These are phyloP conservation scores for Russula sp. DNA, from an alignment of 768 basidiomycete species.

Conservation along the genomic window DNA sequence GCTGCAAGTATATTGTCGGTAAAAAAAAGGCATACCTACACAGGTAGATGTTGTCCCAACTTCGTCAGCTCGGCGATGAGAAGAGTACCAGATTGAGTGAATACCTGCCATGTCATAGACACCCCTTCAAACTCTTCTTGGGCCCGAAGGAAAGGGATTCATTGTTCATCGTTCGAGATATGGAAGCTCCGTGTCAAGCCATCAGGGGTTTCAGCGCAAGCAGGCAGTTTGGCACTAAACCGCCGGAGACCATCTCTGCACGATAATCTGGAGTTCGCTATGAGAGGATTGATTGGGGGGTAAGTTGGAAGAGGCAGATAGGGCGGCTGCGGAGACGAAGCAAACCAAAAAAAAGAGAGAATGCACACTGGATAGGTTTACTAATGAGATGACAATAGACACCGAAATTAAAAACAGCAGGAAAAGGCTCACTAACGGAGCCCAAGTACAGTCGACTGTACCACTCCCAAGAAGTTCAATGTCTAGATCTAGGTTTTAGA, in stretches of 20 bases:
- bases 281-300: neutral
- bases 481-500: constrained; percentile 11
- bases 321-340: neutral
- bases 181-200: neutral
- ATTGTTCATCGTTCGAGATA: neutral
- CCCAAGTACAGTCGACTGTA: no score
- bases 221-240: neutral
- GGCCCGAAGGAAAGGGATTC: neutral
- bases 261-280: neutral
- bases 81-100: neutral
- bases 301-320: neutral
- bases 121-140: neutral
- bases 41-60: neutral
- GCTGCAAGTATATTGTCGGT: neutral
- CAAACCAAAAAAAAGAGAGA: neutral
- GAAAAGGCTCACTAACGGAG: neutral
- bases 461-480: neutral
- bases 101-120: neutral
- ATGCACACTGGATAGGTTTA: neutral
- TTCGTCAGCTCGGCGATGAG: neutral
- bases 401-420: constrained; percentile 8
- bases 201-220: neutral
- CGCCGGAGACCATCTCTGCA: neutral
- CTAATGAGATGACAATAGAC: neutral
- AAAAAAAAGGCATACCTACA: neutral